These are phyloP conservation scores for Cryphonectria carpinicola DNA, from an alignment of 2,329 filamentous ascomycete genomes.

Conservation along the genomic window DNA sequence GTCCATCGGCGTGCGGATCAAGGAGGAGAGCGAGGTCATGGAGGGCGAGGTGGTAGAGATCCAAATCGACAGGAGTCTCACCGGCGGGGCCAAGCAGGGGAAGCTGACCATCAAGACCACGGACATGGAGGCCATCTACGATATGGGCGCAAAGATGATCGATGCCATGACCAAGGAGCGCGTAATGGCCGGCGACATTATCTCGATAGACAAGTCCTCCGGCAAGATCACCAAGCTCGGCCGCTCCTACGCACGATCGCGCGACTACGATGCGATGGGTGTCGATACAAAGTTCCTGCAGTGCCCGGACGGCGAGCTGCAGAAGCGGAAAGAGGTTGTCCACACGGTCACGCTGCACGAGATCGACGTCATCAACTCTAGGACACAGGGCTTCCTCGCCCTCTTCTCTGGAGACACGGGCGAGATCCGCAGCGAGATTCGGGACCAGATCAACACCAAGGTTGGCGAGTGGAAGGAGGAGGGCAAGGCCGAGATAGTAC, in stretches of 20 bases:
- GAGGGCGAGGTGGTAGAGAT: conserved; percentile 99
- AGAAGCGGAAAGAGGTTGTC: conserved; percentile 95
- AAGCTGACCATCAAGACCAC: conserved; percentile 99
- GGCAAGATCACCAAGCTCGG: conserved; percentile 98
- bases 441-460: conserved; percentile 99
- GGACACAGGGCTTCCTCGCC: conserved; percentile 96
- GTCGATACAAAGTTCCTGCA: conserved; percentile 98
- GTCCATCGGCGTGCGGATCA: conserved; percentile 96
- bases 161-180: conserved; percentile 99
- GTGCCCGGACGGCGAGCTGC: conserved; percentile 95
- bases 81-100: conserved; percentile 95
- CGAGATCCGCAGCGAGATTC: conserved; percentile 95
- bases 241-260: conserved; percentile 88
- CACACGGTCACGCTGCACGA: conserved; percentile 97
- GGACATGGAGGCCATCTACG: conserved; percentile 99
- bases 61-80: conserved; percentile 95
- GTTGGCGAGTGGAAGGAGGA: conserved; percentile 99
- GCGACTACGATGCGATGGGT: conserved; percentile 99
- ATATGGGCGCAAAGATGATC: conserved; percentile 99
- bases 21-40: conserved; percentile 98
- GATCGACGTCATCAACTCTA: conserved; percentile 98
- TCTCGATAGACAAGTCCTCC: conserved; percentile 97
- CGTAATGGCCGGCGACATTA: conserved; percentile 97
- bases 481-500: conserved; percentile 97
- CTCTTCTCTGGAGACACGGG: conserved; percentile 98